Evolutionary conservation across 768 basidiomycete species (phyloP), one percentile per base, ranked within the genome.

Genomic region (Termitomyces sp.): DNA sequence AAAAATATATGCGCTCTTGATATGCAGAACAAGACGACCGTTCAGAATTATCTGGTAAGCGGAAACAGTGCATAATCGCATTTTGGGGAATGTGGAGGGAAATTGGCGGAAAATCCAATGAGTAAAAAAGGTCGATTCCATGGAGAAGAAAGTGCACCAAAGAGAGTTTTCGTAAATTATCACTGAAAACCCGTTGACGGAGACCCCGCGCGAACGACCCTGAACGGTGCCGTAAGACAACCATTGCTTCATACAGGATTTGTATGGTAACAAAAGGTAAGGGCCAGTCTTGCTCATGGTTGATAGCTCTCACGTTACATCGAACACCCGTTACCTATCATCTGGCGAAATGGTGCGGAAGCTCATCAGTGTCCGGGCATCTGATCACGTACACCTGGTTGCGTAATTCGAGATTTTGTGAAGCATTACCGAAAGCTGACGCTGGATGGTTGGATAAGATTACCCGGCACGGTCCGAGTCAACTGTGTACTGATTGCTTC

Each of bases 131-230:
- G 20, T 26, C 12, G 20, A 32, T 22, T 34, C n/a, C 55, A 43
- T 52, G 50, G 22, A 62, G 58, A 47, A 60, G 29, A 31, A 60
- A 58, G 18, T 61, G 41, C n/a, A 47, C 44, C n/a, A 22, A 41
- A 8, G 59, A 51, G 44, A 37, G 16, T 18, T 41, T 20, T 41
- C 39, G 18, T 8, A 8, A 37, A 39, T 48, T 53, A 22, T 31
- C 57, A n/a, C n/a, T n/a, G n/a, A n/a, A n/a, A 24, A 63, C 16
- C 5, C 59, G 16, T 43, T 61, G 55, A 2, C 5, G 4, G 22
- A 42, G 0, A 42, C 10, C 4, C 8, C 6, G 39, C 7, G 12
- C 37, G 8, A 41, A 41, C 2, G n/a, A 41, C 16, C 37, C 16
- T 39, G 2, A n/a, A n/a, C 39, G 58, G 7, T 14, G 27, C 43